phyloP scores from a whole-genome alignment of 2,329 filamentous ascomycete species.

The Ophiosphaerella korrae region DNA sequence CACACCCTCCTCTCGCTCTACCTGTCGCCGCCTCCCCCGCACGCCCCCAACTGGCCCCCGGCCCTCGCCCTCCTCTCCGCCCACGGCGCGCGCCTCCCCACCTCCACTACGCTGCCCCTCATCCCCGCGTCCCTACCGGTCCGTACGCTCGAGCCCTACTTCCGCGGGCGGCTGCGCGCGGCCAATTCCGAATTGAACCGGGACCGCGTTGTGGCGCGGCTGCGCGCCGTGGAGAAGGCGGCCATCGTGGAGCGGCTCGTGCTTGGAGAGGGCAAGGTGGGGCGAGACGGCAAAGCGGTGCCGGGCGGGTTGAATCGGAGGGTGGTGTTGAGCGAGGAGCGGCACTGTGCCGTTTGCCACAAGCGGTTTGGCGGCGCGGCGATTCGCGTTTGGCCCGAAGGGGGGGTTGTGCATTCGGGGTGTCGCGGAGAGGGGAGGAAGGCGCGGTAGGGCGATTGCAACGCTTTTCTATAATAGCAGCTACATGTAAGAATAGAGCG shows the following conservation, averaged over 20 bases:
- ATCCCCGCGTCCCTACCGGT: conserved; percentile 83
- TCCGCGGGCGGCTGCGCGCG: conserved; percentile 84
- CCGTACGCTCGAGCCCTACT: conserved; percentile 83
- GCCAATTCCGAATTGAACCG: conserved; percentile 84
- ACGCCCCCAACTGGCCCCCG: conserved; percentile 74
- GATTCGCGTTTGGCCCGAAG: conserved; percentile 83
- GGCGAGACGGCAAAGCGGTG: conserved; percentile 57
- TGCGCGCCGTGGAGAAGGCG: conserved; percentile 81
- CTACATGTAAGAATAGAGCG: too few relatives aligned
- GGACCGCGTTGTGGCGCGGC: conserved; percentile 73
- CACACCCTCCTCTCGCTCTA: conserved; percentile 90
- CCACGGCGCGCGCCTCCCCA: conserved; percentile 89
- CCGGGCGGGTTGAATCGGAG: conserved; percentile 64
- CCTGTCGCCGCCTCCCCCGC: conserved; percentile 75
- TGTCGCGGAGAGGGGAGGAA: conserved; percentile 44
- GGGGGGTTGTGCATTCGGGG: conserved; percentile 56
- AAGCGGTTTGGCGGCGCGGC: conserved; percentile 92
- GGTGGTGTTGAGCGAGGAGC: conserved; percentile 84
- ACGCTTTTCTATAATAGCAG: too few relatives aligned
- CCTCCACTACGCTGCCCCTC: conserved; percentile 80
- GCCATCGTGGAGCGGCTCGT: conserved; percentile 73
- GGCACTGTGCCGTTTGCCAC: conserved; percentile 89
- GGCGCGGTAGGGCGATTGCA: too few relatives aligned
- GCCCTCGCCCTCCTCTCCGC: conserved; percentile 87
- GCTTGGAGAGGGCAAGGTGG: conserved; percentile 71